Base-by-base conservation (phyloP, 306 rosid species). In the Aeschynomene evenia region DNA sequence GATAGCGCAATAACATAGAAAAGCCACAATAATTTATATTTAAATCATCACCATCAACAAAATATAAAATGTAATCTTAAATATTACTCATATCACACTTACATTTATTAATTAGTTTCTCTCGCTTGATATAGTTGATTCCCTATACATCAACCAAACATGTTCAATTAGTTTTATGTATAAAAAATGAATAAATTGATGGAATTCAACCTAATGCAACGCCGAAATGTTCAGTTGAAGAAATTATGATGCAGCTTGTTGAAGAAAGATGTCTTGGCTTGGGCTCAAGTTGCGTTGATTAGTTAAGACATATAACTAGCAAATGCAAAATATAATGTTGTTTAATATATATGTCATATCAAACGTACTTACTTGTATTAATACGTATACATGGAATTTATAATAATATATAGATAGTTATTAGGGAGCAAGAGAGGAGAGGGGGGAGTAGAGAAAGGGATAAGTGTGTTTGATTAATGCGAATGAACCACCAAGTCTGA, bases 401-500 rank as follows among this genome's bases (percentile, higher is more conserved):
- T 58, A 54, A 73, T 64, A 48, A 77, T n/a, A n/a, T n/a, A n/a
- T n/a, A n/a, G n/a, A n/a, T n/a, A n/a, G n/a, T n/a, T n/a, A n/a
- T n/a, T n/a, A n/a, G n/a, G n/a, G n/a, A n/a, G n/a, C n/a, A n/a
- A n/a, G n/a, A n/a, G n/a, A n/a, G n/a, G n/a, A n/a, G n/a, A n/a
- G n/a, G 65, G 51, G 76, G 61, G 73, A 73, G 74, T 66, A 82
- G 26, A 4, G 81, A 84, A 73, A 75, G 49, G 34, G 86, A 84
- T 51, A 34, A 34, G 72, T 31, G 33, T 34, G 63, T 62, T 73
- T 82, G 96, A 82, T 85, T 80, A 96, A 86, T 67, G 89, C 86
- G 46, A 89, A 80, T 83, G 80, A 88, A 81, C 91, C 79, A 90
- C 98, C 96, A 78, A 75, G 68, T 72, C 12, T 77, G 96, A 89